A percentile compares a stretch with the other conserved stretches of the same genome.
Evolutionary conservation across 441 rosid species (phyloP).

Genomic region (Populus hybrid): DNA sequence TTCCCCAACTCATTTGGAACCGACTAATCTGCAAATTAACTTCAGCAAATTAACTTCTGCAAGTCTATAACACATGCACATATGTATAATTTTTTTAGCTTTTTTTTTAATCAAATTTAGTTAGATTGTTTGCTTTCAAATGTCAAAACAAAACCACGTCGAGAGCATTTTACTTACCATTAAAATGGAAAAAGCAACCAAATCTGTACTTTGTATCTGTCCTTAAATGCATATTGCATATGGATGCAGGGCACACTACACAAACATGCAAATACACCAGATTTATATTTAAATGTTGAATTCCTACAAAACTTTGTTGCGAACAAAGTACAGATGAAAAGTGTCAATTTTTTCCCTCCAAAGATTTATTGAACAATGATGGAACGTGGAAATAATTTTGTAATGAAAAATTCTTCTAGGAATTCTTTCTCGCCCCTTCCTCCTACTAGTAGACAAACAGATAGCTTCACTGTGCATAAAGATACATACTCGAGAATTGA

Average conservation of each 20-base stretch:
- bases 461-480: not conserved
- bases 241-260: not conserved
- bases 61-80: not conserved
- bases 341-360: not conserved
- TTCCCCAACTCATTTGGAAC: conserved; percentile 92
- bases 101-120: not conserved
- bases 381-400: not conserved
- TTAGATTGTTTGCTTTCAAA: not conserved
- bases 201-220: not conserved
- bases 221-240: not conserved
- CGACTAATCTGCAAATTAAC: conserved; percentile 46
- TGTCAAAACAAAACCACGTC: not conserved
- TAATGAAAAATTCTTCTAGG: not conserved
- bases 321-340: not conserved
- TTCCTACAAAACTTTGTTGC: not conserved
- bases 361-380: not conserved
- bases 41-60: not conserved
- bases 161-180: not conserved
- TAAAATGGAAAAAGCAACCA: not conserved
- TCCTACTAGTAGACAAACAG: not conserved
- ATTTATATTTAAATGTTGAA: not conserved
- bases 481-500: not conserved
- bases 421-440: not conserved
- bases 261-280: not conserved
- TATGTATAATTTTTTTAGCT: not conserved